Conservation (phyloP, 2,329 filamentous ascomycete species). For the Camptophora hylomeconis region DNA sequence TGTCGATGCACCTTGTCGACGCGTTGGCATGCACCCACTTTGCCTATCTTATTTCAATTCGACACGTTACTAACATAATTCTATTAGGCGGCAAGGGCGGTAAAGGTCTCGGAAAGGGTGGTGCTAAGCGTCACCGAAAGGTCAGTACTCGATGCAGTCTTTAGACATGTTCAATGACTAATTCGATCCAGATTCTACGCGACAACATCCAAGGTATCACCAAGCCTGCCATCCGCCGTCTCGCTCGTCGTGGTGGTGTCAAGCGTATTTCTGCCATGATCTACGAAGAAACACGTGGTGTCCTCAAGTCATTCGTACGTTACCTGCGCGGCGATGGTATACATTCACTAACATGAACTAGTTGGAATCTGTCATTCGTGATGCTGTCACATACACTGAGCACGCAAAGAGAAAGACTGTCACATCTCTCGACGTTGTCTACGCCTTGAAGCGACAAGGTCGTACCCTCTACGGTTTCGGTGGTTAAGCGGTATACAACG, state of each 20-base stretch:
- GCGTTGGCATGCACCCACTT: constrained; percentile 21
- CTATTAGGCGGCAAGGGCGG: constrained; percentile 39
- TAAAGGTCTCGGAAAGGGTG: constrained; percentile 45
- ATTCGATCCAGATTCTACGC: constrained; percentile 34
- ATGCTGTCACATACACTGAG: constrained; percentile 66
- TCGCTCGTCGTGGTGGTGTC: constrained; percentile 41
- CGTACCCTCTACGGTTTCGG: constrained; percentile 68
- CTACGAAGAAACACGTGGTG: constrained; percentile 66
- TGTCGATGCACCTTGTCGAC: constrained; percentile 7
- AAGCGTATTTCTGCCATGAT: constrained; percentile 80
- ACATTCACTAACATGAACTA: too few species aligned
- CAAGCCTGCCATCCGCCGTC: constrained; percentile 42
- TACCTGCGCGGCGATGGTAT: too few species aligned
- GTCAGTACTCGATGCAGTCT: constrained; percentile 26
- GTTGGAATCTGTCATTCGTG: constrained; percentile 51
- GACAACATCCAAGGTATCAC: constrained; percentile 45
- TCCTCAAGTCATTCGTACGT: constrained; percentile 67
- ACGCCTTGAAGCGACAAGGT: constrained; percentile 56
- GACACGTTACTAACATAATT: constrained; percentile 1
- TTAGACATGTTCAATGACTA: constrained; percentile 36
- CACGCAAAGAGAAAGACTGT: constrained; percentile 74
- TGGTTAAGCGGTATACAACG: constrained; percentile 44
- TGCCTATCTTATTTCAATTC: constrained; percentile 24
- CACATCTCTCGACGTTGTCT: constrained; percentile 56
- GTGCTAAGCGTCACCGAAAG: constrained; percentile 98